A percentile compares a stretch with the other conserved stretches of the same genome.
These are phyloP conservation scores for Lolium multiflorum DNA, from an alignment of 176 grass and related monocot species.

Conservation along the genomic window DNA sequence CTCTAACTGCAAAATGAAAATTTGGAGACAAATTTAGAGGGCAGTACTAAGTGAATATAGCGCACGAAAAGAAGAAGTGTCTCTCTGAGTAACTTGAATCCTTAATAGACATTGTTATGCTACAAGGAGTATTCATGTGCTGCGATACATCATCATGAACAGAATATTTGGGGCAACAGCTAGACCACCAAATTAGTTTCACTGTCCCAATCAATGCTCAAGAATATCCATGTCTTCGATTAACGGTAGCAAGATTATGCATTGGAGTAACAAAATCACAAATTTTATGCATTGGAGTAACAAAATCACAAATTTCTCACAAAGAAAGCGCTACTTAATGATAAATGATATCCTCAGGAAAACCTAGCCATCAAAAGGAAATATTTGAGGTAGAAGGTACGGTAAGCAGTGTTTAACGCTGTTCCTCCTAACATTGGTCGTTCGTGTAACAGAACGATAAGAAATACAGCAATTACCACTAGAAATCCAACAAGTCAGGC, in stretches of 20 bases:
- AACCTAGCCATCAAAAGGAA: not conserved
- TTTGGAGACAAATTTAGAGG: constrained; percentile 11
- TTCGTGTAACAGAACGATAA: not conserved
- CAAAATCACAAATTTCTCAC: not conserved
- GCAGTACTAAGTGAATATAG: not conserved
- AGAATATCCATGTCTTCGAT: not conserved
- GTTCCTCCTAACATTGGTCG: not conserved
- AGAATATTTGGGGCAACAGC: not conserved
- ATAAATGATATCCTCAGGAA: not conserved
- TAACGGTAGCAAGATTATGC: not conserved
- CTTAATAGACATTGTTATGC: not conserved
- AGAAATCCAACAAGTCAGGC: not conserved
- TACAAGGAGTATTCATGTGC: not conserved
- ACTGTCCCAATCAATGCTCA: not conserved
- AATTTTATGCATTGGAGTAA: not conserved
- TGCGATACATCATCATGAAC: not conserved
- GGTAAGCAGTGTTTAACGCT: not conserved
- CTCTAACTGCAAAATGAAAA: constrained; percentile 70
- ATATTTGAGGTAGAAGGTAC: not conserved
- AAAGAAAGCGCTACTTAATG: not conserved
- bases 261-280: not conserved
- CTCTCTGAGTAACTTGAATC: not conserved
- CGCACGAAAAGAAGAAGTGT: not conserved
- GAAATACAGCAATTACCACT: too few species aligned
- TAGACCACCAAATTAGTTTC: not conserved